Base-by-base conservation (phyloP, 139 green algal genomes). In the Tetratostichococcus sp. region DNA sequence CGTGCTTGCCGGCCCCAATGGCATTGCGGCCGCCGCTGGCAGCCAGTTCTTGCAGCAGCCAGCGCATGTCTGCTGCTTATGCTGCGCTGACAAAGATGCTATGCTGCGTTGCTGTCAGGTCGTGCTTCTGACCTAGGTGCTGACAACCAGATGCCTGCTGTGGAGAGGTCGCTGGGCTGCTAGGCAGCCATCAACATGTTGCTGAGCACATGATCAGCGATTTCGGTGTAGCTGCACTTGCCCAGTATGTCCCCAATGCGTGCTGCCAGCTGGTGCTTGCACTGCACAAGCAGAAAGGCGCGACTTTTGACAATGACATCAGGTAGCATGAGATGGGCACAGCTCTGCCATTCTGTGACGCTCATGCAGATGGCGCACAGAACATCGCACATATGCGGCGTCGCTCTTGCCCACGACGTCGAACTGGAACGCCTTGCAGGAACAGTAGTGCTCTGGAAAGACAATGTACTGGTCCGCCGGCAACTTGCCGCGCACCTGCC, bases 201-300 rank as follows among this genome's bases (percentile, higher is more conserved):
- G 30, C 83, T 85, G 1, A 92, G 35, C 1, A 70, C 35, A 0
- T 74, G 21, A 67, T 93, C 88, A 1, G 75, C 35, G 0, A 89
- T 77, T 25, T 50, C 23, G 2, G 72, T 70, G 16, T 75, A 39
- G 0, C 30, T 39, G 67, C 75, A 84, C 26, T 70, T 65, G 6
- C 71, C 59, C 22, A 92, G 39, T 0, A 76, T 69, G 3, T 77
- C 33, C 0, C 88, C 89, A 35, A 96, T 39, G 23, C 86, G 79
- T 0, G 86, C 92, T 1, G 91, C 92, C 59, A 97, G 84, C 76
- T 94, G 89, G 81, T 97, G 92, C 84, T 97, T 97, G 90, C 92
- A 97, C 86, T 94, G 85, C 80, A 77, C 43, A 70, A 28, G 25
- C 31, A 74, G 4, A 28, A n/a, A n/a, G n/a, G n/a, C n/a, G n/a